Evolutionary conservation across 2,329 filamentous ascomycete genomes (phyloP).

Genomic region (Neocucurbitaria cava): DNA sequence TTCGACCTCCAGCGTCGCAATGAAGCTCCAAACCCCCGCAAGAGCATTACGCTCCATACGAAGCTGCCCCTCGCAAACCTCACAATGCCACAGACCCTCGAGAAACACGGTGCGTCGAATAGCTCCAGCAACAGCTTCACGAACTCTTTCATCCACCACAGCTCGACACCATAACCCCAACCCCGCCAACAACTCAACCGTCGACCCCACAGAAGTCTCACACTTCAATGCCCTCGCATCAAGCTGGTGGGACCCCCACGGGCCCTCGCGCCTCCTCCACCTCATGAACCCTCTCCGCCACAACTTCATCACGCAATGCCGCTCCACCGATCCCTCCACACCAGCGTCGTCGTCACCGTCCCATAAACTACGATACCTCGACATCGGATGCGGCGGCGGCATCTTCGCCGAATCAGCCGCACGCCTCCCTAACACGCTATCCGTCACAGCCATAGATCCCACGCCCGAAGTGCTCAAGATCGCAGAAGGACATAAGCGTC

Average conservation of each 20-base stretch:
- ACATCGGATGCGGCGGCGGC: conserved; percentile 93
- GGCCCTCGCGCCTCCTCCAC: conserved; percentile 88
- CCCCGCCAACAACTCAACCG: conserved; percentile 40
- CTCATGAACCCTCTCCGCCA: conserved; percentile 98
- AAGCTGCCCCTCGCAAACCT: background rate
- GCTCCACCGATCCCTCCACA: conserved; percentile 50
- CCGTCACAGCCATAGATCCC: conserved; percentile 80
- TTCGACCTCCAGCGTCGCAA: background rate
- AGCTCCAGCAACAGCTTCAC: conserved; percentile 9
- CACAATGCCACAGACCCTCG: background rate
- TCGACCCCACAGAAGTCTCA: conserved; percentile 87
- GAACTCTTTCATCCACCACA: conserved; percentile 23
- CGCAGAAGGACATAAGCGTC: conserved; percentile 75
- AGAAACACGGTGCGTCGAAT: background rate
- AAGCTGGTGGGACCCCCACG: conserved; percentile 96
- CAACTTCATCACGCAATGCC: conserved; percentile 83
- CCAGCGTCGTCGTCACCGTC: conserved; percentile 35
- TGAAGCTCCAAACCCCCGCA: conserved; percentile 15
- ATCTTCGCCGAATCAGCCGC: conserved; percentile 93
- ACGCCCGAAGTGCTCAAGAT: conserved; percentile 75
- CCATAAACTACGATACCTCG: conserved; percentile 73
- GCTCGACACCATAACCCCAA: conserved; percentile 21
- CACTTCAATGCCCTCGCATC: conserved; percentile 95
- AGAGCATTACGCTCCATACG: conserved; percentile 18
- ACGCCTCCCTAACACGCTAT: conserved; percentile 66